Base-by-base conservation (phyloP, 2,329 filamentous ascomycete species). In the Coniochaeta hoffmannii region DNA sequence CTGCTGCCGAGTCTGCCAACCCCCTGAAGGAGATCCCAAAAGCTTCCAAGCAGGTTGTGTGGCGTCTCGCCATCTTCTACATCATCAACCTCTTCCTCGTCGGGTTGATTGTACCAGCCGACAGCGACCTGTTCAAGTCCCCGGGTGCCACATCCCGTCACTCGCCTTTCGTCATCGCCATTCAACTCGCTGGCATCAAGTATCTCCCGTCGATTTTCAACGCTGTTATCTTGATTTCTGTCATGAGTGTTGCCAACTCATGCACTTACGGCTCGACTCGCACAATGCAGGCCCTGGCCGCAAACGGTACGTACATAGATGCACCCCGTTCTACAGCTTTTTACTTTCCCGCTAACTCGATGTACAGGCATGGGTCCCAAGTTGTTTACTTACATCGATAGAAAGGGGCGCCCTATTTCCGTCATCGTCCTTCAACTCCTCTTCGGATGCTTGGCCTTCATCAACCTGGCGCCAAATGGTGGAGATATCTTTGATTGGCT, bases 401-500 rank as follows among this genome's bases (percentile, higher is more conserved):
- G 76, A 54, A 69, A 77, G 53, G 81, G 81, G 19, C 78, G 81
- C 15, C 81, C 81, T 2, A 68, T 81, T 12, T 74, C 76, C 56
- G 75, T 76, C 34, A 75, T 83, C 53, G 59, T 68, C 44, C 61
- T 79, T 32, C 73, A 76, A 53, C 69, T 78, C 7, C 67, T 66
- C 24, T 73, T 83, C 36, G 80, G 81, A n/a, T 70, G 80, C 50
- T 70, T 84, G 14, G 78, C 77, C 30, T 84, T 80, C 68, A 69
- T 84, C 53, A 74, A 73, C 44, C 65, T 68, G 65, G 74, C 75
- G 7, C 55, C 58, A 4, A 67, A 64, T 58, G 72, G 66, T 61
- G 66, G 60, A 24, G 68, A 70, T 0, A 76, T 80, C 54, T 85
- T 85, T 69, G 74, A 73, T 59, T 85, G 82, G 81, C 73, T 86